phyloP scores from a whole-genome alignment of 352 stramenopile genomes.

The Thalassiosira exigua region DNA sequence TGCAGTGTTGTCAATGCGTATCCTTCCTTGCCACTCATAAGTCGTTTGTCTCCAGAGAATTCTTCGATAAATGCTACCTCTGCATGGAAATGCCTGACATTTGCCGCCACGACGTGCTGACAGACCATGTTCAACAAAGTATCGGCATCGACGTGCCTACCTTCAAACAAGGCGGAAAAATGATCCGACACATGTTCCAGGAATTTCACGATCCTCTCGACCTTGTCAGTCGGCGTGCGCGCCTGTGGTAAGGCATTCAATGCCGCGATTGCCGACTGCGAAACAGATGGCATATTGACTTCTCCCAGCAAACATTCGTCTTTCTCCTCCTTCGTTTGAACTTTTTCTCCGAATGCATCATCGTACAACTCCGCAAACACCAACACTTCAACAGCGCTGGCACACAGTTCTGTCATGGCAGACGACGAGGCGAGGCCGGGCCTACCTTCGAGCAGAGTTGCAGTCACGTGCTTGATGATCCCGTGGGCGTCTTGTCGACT shows the following conservation, averaged over 20 bases:
- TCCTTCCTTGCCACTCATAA: conserved; percentile 80
- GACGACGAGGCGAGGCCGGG: conserved; percentile 67
- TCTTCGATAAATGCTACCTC: conserved; percentile 84
- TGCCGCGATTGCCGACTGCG: conserved; percentile 61
- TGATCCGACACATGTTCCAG: conserved; percentile 76
- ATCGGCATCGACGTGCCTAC: conserved; percentile 69
- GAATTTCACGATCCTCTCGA: conserved; percentile 72
- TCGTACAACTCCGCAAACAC: conserved; percentile 84
- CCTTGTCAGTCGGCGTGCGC: conserved; percentile 76
- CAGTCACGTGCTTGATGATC: conserved; percentile 83
- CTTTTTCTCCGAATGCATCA: conserved; percentile 79
- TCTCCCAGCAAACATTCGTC: conserved; percentile 65
- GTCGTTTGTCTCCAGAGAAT: conserved; percentile 81
- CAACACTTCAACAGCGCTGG: conserved; percentile 73
- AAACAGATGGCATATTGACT: conserved; percentile 51
- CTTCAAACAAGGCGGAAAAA: conserved; percentile 54
- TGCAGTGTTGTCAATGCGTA: conserved; percentile 83
- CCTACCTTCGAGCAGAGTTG: conserved; percentile 74
- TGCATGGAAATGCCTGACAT: conserved; percentile 71
- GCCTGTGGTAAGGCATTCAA: conserved; percentile 60
- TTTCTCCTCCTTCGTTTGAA: conserved; percentile 57
- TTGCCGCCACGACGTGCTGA: conserved; percentile 74
- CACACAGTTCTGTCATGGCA: conserved; percentile 77
- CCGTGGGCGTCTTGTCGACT: conserved; percentile 76
- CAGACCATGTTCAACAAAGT: conserved; percentile 80